Base-by-base conservation (phyloP, 768 basidiomycete genomes). In the Lanmaoa rubissima region DNA sequence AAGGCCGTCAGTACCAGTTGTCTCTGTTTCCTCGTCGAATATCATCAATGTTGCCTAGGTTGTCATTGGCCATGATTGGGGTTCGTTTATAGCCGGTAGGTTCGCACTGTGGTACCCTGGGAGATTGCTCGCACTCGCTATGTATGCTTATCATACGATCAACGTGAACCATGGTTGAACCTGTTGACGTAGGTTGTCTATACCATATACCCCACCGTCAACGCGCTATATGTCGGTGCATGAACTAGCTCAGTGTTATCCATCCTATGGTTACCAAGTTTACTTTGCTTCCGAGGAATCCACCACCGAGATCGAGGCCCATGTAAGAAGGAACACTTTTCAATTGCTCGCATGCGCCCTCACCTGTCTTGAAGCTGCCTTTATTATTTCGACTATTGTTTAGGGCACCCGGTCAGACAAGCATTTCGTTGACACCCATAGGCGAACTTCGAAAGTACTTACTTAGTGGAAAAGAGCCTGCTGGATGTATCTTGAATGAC, bases 21-120 rank as follows among this genome's bases (percentile, higher is more conserved):
- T 11, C 13, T 17, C 38, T 47, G 0, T n/a, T 24, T 46, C 36
- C 17, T 42, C 13, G 12, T 31, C 17, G 2, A 21, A 38, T 35
- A 28, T 52, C 32, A 54, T 59, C 36, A 62, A 36, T 11, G 9
- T n/a, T 32, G 14, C 13, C 0, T 54, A 79, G 86, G 77, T 89
- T 12, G 71, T 91, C 54, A 76, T 91, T 55, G 91, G 88, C 0
- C 91, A 92, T 62, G 91, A 93, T 63, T 92, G 90, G 90, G 91
- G 91, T 6, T 74, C 87, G 3, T 81, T 75, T 57, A 81, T 76
- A 13, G 87, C 79, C 2, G 79, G 78, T 42, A 77, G 90, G 21
- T 86, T 93, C 62, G 84, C 87, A 12, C 74, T 90, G 24, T 91
- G 87, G 86, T 72, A 89, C 65, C 88, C 91, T 0, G 72, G 83